Evolutionary conservation across 1,284 basidiomycete species (phyloP).

Genomic region (Puccinia triticina): DNA sequence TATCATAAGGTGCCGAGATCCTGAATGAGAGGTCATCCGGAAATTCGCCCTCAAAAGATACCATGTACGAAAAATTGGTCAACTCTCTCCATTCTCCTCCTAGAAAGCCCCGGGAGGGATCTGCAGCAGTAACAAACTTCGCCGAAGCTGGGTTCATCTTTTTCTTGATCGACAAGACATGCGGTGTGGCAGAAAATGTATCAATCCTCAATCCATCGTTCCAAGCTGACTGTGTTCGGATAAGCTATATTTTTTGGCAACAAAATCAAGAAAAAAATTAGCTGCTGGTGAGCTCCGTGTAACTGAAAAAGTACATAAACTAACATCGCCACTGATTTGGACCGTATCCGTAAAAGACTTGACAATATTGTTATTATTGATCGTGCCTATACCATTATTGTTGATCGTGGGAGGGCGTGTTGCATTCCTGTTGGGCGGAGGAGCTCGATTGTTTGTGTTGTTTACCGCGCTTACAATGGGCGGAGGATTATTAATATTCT

Average conservation of each 20-base stretch:
- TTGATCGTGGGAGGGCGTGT: neutral
- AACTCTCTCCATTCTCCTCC: slow-evolving; percentile 33
- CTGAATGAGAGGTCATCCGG: slow-evolving; percentile 41
- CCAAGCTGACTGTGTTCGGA: slow-evolving; percentile 3
- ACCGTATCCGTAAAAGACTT: slow-evolving; percentile 3
- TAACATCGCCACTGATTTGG: slow-evolving; percentile 9
- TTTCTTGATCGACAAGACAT: slow-evolving; percentile 21
- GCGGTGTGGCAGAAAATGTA: slow-evolving; percentile 21
- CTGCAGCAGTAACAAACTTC: slow-evolving; percentile 38
- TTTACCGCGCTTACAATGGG: neutral
- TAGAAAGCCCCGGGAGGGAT: slow-evolving; percentile 27
- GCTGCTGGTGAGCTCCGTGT: neutral
- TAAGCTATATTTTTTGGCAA: neutral
- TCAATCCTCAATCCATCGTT: slow-evolving; percentile 17
- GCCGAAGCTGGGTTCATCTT: slow-evolving; percentile 27
- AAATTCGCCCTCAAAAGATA: slow-evolving; percentile 31
- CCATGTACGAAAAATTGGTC: slow-evolving; percentile 26
- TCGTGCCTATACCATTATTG: neutral
- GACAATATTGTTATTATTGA: neutral
- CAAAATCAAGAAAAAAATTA: neutral
- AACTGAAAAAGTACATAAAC: neutral
- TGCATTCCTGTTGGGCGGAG: neutral
- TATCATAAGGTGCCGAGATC: slow-evolving; percentile 27
- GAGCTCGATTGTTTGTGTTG: neutral
- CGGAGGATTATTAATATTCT: neutral